A percentile compares a stretch with the other conserved stretches of the same genome.
phyloP scores from a whole-genome alignment of 306 rosid species.

The Purshia tridentata region DNA sequence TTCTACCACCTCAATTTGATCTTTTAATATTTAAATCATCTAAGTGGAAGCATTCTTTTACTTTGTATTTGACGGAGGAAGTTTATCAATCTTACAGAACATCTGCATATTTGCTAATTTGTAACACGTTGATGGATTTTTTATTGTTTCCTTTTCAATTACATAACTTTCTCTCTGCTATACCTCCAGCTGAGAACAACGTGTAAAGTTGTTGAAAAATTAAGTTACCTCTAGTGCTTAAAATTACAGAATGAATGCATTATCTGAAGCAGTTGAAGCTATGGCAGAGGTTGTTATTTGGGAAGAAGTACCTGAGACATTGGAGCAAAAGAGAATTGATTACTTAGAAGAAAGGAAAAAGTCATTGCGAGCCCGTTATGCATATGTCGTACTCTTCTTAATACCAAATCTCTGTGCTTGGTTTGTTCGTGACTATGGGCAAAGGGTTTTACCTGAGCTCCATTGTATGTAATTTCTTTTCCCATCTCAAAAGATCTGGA shows the following conservation, averaged over 20 bases:
- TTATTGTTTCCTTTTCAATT: background rate
- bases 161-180: background rate
- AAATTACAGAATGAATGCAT: slow-evolving; percentile 52
- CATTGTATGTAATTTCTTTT: slow-evolving; percentile 46
- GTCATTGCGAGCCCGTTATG: slow-evolving; percentile 59
- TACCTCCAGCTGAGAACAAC: background rate
- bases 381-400: slow-evolving; percentile 61
- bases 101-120: background rate
- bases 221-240: background rate
- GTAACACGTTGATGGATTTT: background rate
- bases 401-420: slow-evolving; percentile 70
- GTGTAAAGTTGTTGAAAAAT: background rate
- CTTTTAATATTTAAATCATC: background rate
- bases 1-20: background rate
- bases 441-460: slow-evolving; percentile 47
- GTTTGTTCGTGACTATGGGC: slow-evolving; percentile 92
- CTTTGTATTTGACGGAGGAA: background rate
- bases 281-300: slow-evolving; percentile 19
- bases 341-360: slow-evolving; percentile 47
- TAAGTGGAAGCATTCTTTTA: background rate
- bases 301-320: slow-evolving; percentile 32
- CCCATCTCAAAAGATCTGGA: background rate
- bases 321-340: slow-evolving; percentile 36
- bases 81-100: background rate
- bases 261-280: slow-evolving; percentile 35